These are phyloP conservation scores for Dryadomyces quercus-mongolicae DNA, from an alignment of 2,329 filamentous ascomycete genomes.

Conservation along the genomic window DNA sequence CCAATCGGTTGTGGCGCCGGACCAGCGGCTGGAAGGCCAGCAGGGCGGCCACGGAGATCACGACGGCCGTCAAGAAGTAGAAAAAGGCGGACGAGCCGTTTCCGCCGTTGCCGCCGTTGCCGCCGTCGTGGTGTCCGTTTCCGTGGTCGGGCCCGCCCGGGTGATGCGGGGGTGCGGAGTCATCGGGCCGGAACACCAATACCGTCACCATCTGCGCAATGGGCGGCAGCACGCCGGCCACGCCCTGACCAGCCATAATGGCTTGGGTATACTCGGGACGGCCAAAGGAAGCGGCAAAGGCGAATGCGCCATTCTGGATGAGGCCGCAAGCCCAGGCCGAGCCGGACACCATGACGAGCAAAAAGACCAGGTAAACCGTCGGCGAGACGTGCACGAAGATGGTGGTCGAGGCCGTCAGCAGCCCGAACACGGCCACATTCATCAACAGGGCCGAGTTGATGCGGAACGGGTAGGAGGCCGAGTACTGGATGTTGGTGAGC, in stretches of 20 bases:
- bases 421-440: constrained; percentile 62
- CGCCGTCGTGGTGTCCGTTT: constrained; percentile 16
- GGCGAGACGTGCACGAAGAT: constrained; percentile 51
- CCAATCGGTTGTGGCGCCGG: constrained; percentile 41
- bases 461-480: constrained; percentile 77
- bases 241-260: constrained; percentile 88
- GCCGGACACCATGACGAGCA: constrained; percentile 70
- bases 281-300: constrained; percentile 78
- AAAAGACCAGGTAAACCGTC: constrained; percentile 62
- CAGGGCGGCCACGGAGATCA: constrained; percentile 58
- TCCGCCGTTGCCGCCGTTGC: constrained; percentile 19
- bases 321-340: constrained; percentile 72
- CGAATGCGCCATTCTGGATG: constrained; percentile 89
- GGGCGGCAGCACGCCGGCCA: constrained; percentile 82
- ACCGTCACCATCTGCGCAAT: constrained; percentile 80
- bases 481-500: constrained; percentile 67
- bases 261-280: constrained; percentile 85
- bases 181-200: constrained; percentile 45
- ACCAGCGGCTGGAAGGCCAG: constrained; percentile 64
- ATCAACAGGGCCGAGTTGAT: constrained; percentile 67
- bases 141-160: background rate
- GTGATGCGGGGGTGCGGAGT: background rate
- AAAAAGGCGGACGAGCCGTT: constrained; percentile 63
- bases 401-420: constrained; percentile 71
- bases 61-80: constrained; percentile 83